Percentiles rank a stretch among this genome's conserved stretches.
These are phyloP conservation scores for Centrapalus pauciflorus DNA, from an alignment of 129 eudicot genomes.

Conservation along the genomic window DNA sequence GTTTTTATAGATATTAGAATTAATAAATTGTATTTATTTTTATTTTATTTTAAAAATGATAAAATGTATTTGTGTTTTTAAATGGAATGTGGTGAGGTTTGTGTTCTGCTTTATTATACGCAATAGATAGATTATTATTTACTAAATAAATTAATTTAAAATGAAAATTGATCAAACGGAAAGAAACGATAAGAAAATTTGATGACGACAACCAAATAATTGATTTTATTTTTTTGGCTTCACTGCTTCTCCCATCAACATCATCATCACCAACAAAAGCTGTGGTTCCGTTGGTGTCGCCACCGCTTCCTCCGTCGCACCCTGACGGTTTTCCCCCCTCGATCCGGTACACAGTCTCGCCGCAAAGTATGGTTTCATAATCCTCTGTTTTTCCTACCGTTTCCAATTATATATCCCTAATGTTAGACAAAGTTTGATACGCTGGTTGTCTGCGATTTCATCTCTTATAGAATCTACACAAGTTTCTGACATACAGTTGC, in stretches of 20 bases:
- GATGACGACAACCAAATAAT: constrained; percentile 10
- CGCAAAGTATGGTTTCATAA: not conserved
- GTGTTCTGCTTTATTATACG: too few relatives aligned
- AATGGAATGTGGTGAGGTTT: too few relatives aligned
- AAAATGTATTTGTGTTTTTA: too few relatives aligned
- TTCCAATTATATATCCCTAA: not conserved
- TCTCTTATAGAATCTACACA: not conserved
- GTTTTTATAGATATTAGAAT: too few relatives aligned
- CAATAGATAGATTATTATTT: too few relatives aligned
- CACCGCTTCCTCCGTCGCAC: constrained; percentile 26
- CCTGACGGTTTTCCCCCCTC: not conserved
- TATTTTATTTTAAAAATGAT: too few relatives aligned
- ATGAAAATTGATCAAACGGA: not conserved
- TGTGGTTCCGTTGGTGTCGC: constrained; percentile 17
- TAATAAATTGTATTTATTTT: too few relatives aligned
- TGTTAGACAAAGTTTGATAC: not conserved
- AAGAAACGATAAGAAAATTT: not conserved
- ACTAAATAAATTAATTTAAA: too few relatives aligned
- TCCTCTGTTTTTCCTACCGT: not conserved
- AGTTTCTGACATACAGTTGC: not conserved
- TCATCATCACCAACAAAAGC: constrained; percentile 28
- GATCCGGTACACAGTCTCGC: not conserved
- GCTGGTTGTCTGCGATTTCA: not conserved
- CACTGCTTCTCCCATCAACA: constrained; percentile 20
- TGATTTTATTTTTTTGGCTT: constrained; percentile 12